Base-by-base conservation (phyloP, 2,329 filamentous ascomycete species). In the Trichoderma endophyticum region DNA sequence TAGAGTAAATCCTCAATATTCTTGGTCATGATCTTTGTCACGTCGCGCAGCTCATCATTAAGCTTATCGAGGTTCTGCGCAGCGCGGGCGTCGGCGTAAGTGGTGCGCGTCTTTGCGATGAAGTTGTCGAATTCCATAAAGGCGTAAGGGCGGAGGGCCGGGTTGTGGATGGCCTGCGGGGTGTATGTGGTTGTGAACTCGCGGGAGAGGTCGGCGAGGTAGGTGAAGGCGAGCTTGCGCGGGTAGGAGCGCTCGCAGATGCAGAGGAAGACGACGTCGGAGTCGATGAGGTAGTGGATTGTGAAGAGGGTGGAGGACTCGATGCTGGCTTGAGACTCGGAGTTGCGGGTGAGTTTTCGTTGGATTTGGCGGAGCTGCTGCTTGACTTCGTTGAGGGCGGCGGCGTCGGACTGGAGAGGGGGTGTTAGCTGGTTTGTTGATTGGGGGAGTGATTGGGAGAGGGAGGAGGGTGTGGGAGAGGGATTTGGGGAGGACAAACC, bases 1-100 rank as follows among this genome's bases (percentile, higher is more conserved):
- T 99, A 99, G 68, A 99, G 85, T 79, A 99, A 84, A 82, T 99
- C 96, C 86, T 99, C 96, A 77, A 99, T 98, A 82, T 99, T 99
- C 89, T 98, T 98, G 71, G 95, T 98, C 97, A 99, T 99, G 79
- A 99, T 95, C 84, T 98, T 95, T 1, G 96, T 98, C 70, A 99
- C 97, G 83, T 98, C 96, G 81, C 95, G 92, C 75, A 99, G 89
- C 87, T 99, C 97, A 80, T 98, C 94, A 80, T 99, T 98, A 75
- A 99, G 86, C 83, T 95, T 94, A 82, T 97, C 94, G 72, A 99
- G 89, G 83, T 98, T 98, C 83, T 95, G 93, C 15, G 93, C 90
- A 18, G 96, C 96, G 75, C 96, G 91, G 70, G 92, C 90, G 82
- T 99, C 96, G 77, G 96, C 93, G 83, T 99, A 99, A 32, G 95